Percentiles rank a stretch among this genome's conserved stretches.
phyloP scores from a whole-genome alignment of 2,329 filamentous ascomycete genomes.

The Colletotrichum aenigma region DNA sequence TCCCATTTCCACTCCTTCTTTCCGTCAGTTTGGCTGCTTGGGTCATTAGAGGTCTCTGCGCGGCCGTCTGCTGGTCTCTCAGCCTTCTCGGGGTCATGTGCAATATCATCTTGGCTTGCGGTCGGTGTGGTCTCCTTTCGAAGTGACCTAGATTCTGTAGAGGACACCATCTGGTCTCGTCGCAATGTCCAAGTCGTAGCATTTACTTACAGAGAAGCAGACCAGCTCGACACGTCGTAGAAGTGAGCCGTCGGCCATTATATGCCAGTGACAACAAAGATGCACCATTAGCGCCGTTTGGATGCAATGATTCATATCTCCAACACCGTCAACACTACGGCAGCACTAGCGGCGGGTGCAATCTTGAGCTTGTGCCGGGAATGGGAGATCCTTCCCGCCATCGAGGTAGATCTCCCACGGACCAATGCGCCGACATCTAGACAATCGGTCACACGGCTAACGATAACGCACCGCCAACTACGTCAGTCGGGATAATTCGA shows the following conservation, averaged over 20 bases:
- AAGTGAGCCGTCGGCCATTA: neutral
- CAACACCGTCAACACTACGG: neutral
- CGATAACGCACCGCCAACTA: neutral
- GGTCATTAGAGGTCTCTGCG: too few relatives aligned
- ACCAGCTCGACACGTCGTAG: fast-evolving
- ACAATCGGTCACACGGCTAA: neutral
- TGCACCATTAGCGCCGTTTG: neutral
- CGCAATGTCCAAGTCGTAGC: neutral
- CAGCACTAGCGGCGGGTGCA: neutral
- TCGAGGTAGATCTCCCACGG: neutral
- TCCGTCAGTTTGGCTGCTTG: neutral
- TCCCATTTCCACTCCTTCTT: conserved; percentile 33
- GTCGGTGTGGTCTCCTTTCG: neutral
- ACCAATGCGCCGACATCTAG: neutral
- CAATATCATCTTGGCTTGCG: neutral
- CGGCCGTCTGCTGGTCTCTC: too few relatives aligned
- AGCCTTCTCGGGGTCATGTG: neutral
- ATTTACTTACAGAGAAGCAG: neutral
- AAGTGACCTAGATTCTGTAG: neutral
- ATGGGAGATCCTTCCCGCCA: neutral
- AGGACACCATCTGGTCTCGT: neutral
- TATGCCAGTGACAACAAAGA: neutral
- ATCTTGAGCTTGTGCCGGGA: neutral
- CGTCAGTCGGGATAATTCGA: neutral
- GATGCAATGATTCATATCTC: neutral